Evolutionary conservation across 2,329 filamentous ascomycete species (phyloP).

Genomic region (Trichoderma endophyticum): DNA sequence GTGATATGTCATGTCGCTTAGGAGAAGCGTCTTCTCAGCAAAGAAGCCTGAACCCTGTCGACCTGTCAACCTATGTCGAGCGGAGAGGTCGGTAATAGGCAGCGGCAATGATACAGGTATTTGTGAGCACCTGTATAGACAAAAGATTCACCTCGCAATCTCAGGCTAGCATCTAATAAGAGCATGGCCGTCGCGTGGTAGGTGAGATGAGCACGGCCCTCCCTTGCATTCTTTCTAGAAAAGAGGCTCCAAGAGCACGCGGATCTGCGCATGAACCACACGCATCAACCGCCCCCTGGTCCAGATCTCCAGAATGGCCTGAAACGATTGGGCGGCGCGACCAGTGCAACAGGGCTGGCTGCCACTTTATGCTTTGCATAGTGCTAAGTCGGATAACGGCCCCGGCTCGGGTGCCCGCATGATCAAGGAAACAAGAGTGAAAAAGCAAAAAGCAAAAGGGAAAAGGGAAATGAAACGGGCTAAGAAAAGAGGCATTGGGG

Average conservation of each 20-base stretch:
- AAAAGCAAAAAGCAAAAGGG: neutral
- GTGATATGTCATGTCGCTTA: neutral
- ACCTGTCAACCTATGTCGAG: neutral
- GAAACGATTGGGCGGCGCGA: slow-evolving; percentile 12
- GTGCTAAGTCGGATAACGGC: slow-evolving; percentile 5
- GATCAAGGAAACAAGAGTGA: neutral
- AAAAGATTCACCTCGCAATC: neutral
- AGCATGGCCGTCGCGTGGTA: neutral
- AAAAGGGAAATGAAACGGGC: neutral
- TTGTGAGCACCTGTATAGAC: neutral
- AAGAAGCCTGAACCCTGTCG: neutral
- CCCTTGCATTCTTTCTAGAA: slow-evolving; percentile 7
- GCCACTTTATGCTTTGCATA: slow-evolving; percentile 12
- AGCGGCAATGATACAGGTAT: neutral
- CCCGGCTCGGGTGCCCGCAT: slow-evolving; percentile 2
- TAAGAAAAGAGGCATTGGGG: neutral
- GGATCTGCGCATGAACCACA: slow-evolving; percentile 13
- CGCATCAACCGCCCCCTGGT: slow-evolving; percentile 10
- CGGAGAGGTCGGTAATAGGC: neutral
- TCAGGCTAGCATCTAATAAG: neutral
- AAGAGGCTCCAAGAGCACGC: neutral
- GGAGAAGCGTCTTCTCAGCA: neutral
- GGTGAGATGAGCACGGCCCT: slow-evolving; percentile 2
- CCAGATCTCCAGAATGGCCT: slow-evolving; percentile 3
- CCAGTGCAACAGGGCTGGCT: slow-evolving; percentile 11